These are phyloP conservation scores for Podaxis rugospora DNA, from an alignment of 768 basidiomycete genomes.

Conservation along the genomic window DNA sequence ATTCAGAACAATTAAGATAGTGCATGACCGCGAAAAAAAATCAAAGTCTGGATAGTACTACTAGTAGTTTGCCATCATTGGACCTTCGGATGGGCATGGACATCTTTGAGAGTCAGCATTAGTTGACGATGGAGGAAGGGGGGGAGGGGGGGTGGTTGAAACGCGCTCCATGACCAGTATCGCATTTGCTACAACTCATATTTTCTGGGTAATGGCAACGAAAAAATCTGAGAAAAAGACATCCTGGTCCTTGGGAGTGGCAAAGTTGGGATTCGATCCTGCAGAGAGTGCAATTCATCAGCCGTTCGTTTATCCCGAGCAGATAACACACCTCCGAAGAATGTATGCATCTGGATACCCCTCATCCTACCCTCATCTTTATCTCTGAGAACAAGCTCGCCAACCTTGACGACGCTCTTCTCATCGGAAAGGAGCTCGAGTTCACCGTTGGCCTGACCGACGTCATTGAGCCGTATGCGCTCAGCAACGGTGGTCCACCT, in stretches of 20 bases:
- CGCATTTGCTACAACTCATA: no score
- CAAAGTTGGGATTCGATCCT: conserved; percentile 25
- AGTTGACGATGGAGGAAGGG: no score
- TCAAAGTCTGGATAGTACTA: no score
- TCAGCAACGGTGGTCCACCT: conserved; percentile 65
- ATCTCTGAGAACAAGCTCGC: conserved; percentile 51
- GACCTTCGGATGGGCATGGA: no score
- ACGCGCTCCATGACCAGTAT: no score
- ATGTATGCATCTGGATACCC: conserved; percentile 74
- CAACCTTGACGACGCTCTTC: conserved; percentile 54
- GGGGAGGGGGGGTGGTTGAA: no score
- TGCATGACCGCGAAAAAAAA: no score
- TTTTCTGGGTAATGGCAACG: conserved; percentile 42
- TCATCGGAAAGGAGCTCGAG: conserved; percentile 65
- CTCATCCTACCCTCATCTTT: conserved; percentile 46
- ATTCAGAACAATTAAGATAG: no score
- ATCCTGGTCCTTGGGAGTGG: conserved; percentile 57
- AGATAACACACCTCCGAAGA: conserved; percentile 56
- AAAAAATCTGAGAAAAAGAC: conserved; percentile 70
- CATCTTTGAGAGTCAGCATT: no score
- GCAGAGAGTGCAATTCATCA: background rate
- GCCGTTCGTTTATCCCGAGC: background rate
- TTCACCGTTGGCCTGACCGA: conserved; percentile 66
- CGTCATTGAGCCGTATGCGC: conserved; percentile 72
- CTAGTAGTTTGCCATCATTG: no score